These are phyloP conservation scores for Kodamaea leandrae DNA, from an alignment of 805 yeast species.

Conservation along the genomic window DNA sequence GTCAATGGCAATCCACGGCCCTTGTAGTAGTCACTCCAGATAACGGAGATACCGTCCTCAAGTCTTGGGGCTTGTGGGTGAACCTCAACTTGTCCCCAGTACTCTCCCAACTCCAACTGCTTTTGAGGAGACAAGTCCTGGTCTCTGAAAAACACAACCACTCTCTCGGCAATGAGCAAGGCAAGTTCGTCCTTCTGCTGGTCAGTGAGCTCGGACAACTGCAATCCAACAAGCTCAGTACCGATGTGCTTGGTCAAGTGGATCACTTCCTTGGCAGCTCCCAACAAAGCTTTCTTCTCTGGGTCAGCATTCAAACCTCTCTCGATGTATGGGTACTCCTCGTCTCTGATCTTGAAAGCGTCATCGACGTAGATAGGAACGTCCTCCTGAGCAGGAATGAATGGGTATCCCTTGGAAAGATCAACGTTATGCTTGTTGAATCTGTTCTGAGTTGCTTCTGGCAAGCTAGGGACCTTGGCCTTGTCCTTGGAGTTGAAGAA, in stretches of 20 bases:
- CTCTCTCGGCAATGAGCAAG: constrained; percentile 29
- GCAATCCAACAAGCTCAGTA: constrained; percentile 31
- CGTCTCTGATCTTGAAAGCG: constrained; percentile 22
- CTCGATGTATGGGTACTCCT: constrained; percentile 24
- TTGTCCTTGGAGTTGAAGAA: constrained; percentile 5
- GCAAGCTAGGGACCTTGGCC: constrained; percentile 15
- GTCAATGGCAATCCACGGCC: constrained; percentile 27
- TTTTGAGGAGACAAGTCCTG: constrained; percentile 31
- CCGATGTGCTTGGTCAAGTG: constrained; percentile 31
- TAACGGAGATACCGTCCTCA: constrained; percentile 27
- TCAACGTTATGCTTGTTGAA: constrained; percentile 25
- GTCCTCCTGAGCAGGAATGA: constrained; percentile 19
- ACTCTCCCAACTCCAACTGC: constrained; percentile 30
- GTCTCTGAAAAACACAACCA: constrained; percentile 30
- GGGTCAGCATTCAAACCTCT: constrained; percentile 30
- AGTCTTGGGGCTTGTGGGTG: constrained; percentile 20
- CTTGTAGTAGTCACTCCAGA: constrained; percentile 31
- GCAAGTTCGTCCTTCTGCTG: constrained; percentile 32
- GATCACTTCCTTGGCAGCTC: constrained; percentile 30
- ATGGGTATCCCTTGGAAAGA: constrained; percentile 28
- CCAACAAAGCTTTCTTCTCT: constrained; percentile 29
- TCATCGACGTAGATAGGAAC: constrained; percentile 28
- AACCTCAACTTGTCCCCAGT: constrained; percentile 30
- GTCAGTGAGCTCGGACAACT: constrained; percentile 27
- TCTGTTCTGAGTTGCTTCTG: constrained; percentile 23